These are phyloP conservation scores for Cyclospora cayetanensis DNA, from an alignment of 169 alveolate genomes.

Conservation along the genomic window DNA sequence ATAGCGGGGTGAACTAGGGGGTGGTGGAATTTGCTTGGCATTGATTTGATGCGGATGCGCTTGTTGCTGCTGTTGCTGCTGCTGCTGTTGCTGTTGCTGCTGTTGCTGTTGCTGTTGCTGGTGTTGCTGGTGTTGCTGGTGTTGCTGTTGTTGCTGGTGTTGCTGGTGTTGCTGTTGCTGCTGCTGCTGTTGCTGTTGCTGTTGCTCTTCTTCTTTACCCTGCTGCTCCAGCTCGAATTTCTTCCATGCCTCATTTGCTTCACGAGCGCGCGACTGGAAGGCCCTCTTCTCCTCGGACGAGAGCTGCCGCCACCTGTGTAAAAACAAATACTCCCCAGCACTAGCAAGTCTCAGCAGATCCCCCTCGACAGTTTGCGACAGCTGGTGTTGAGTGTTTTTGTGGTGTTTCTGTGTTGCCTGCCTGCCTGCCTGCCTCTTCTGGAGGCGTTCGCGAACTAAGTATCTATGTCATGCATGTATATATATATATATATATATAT, in stretches of 20 bases:
- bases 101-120: not conserved
- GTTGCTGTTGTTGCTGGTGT: not conserved
- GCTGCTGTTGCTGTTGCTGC: constrained; percentile 45
- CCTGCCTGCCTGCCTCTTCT: no score
- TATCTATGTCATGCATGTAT: no score
- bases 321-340: not conserved
- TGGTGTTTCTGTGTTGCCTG: no score
- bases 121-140: not conserved
- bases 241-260: constrained; percentile 67
- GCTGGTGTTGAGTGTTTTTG: no score
- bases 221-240: constrained; percentile 16
- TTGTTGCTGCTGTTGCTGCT: constrained; percentile 8
- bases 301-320: constrained; percentile 66
- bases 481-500: no score
- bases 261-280: constrained; percentile 63
- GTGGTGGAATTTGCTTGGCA: no score
- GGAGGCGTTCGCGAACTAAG: no score
- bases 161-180: constrained; percentile 34
- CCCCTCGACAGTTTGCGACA: not conserved
- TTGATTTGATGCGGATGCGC: not conserved
- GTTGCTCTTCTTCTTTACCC: not conserved
- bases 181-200: constrained; percentile 65
- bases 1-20: no score
- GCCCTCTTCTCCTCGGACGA: constrained; percentile 57
- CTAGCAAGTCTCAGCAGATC: no score